phyloP scores from a whole-genome alignment of 1,139 yeast species.

The Kurtzmaniella quercitrusa region DNA sequence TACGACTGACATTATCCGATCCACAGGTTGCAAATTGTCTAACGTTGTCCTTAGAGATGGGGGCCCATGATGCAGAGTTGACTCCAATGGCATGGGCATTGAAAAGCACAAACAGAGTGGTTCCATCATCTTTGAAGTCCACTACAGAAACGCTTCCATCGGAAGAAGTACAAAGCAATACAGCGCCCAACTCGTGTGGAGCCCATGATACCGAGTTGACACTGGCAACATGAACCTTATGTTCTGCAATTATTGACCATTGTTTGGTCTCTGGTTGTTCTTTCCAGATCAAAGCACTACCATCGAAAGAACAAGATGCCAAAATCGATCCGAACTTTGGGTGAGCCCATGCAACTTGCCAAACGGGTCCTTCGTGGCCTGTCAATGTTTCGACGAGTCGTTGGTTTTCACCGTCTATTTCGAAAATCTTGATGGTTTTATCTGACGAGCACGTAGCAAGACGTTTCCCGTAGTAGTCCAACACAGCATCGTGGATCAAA shows the following conservation, averaged over 20 bases:
- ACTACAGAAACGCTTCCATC: slow-evolving; percentile 91
- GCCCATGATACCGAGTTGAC: slow-evolving; percentile 97
- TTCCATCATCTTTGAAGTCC: slow-evolving; percentile 89
- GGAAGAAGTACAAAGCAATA: slow-evolving; percentile 83
- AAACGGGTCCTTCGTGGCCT: slow-evolving; percentile 97
- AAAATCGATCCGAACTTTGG: slow-evolving; percentile 94
- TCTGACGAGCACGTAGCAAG: slow-evolving; percentile 95
- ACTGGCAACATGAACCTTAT: slow-evolving; percentile 85
- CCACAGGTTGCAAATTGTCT: slow-evolving; percentile 89
- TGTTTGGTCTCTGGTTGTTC: slow-evolving; percentile 74
- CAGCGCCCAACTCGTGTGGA: slow-evolving; percentile 94
- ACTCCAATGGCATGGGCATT: slow-evolving; percentile 92
- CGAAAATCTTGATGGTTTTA: slow-evolving; percentile 88
- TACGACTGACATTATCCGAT: slow-evolving; percentile 86
- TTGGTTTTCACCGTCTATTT: slow-evolving; percentile 75
- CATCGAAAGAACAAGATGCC: slow-evolving; percentile 95
- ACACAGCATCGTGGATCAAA: slow-evolving; percentile 92
- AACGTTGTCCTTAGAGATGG: slow-evolving; percentile 44
- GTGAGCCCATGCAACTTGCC: slow-evolving; percentile 99
- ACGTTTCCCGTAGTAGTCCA: slow-evolving; percentile 93
- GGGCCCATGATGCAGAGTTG: slow-evolving; percentile 96
- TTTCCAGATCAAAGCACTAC: slow-evolving; percentile 91
- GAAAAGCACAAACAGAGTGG: slow-evolving; percentile 60
- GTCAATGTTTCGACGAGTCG: slow-evolving; percentile 73
- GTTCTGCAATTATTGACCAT: slow-evolving; percentile 89